phyloP scores from a whole-genome alignment of 164 flowering plant species.

The Annona cherimola region DNA sequence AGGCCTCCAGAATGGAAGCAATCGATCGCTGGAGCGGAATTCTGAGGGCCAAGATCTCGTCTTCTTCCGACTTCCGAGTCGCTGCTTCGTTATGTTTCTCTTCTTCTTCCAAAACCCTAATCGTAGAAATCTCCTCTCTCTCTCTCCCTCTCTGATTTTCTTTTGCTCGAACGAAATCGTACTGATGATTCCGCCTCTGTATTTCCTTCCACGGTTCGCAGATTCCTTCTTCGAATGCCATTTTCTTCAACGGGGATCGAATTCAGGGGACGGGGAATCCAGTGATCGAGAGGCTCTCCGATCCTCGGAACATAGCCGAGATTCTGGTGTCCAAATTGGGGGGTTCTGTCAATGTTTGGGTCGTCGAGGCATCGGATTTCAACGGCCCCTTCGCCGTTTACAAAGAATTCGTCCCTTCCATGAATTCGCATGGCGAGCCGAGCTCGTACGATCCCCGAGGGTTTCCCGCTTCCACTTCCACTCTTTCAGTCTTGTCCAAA shows the following conservation, averaged over 20 bases:
- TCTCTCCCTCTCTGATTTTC: neutral
- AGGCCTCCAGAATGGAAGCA: neutral
- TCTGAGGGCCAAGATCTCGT: conserved; percentile 35
- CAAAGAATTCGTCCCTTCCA: conserved; percentile 63
- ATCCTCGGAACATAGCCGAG: conserved; percentile 50
- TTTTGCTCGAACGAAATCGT: too few species aligned
- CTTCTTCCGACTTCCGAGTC: conserved; percentile 31
- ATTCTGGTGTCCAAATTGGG: conserved; percentile 76
- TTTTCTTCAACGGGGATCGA: conserved; percentile 81
- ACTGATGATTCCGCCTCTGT: neutral
- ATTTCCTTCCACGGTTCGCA: conserved; percentile 13
- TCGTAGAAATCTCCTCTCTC: conserved; percentile 30
- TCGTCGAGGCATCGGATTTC: conserved; percentile 68
- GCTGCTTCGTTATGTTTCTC: conserved; percentile 77
- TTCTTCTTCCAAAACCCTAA: conserved; percentile 36
- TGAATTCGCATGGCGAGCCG: conserved; percentile 72
- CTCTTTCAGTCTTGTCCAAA: conserved; percentile 42
- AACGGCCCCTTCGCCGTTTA: conserved; percentile 85
- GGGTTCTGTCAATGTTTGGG: conserved; percentile 64
- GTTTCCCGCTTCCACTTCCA: conserved; percentile 63
- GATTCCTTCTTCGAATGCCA: conserved; percentile 75
- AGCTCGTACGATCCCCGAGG: conserved; percentile 46
- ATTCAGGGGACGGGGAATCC: conserved; percentile 70
- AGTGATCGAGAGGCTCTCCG: conserved; percentile 64
- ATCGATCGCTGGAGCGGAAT: conserved; percentile 29